Conservation (phyloP, 352 stramenopile genomes). For the Phytophthora fragariaefolia region DNA sequence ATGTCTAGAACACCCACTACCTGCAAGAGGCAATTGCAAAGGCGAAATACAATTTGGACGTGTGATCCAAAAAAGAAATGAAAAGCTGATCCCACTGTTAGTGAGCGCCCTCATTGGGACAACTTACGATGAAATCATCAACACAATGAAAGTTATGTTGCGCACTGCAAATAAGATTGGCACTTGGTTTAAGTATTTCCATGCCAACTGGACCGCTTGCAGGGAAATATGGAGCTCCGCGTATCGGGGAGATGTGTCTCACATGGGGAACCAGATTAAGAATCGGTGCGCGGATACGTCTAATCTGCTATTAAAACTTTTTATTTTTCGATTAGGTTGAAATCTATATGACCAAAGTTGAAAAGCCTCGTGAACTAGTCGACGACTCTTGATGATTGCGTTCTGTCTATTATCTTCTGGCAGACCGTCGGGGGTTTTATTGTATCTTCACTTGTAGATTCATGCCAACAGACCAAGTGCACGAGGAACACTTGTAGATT, state of each 20-base stretch:
- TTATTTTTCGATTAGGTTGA: neutral
- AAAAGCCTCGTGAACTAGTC: slow-evolving; percentile 3
- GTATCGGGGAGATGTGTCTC: slow-evolving; percentile 4
- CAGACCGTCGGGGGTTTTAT: too few relatives aligned
- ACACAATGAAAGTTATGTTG: slow-evolving; percentile 15
- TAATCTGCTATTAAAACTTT: too few relatives aligned
- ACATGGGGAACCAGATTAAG: slow-evolving; percentile 16
- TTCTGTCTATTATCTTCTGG: slow-evolving; percentile 11
- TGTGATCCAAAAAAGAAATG: slow-evolving; percentile 9
- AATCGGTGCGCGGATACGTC: too few relatives aligned
- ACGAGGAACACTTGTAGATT: too few relatives aligned
- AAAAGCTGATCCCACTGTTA: slow-evolving; percentile 6
- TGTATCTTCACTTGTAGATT: too few relatives aligned
- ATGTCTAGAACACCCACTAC: too few relatives aligned
- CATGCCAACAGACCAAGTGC: too few relatives aligned
- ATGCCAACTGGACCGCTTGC: slow-evolving; percentile 11
- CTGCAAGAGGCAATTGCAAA: slow-evolving; percentile 6
- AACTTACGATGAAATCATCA: slow-evolving; percentile 7
- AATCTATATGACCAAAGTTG: slow-evolving; percentile 17
- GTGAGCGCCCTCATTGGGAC: neutral
- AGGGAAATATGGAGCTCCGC: slow-evolving; percentile 10
- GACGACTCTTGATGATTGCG: slow-evolving; percentile 14
- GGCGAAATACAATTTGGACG: slow-evolving; percentile 1
- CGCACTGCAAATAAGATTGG: neutral
- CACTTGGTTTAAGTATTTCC: slow-evolving; percentile 7